Evolutionary conservation across 371 early-diverging fungal species (phyloP), one percentile per base, ranked within the genome.

Genomic region (Apophysomyces sp.): DNA sequence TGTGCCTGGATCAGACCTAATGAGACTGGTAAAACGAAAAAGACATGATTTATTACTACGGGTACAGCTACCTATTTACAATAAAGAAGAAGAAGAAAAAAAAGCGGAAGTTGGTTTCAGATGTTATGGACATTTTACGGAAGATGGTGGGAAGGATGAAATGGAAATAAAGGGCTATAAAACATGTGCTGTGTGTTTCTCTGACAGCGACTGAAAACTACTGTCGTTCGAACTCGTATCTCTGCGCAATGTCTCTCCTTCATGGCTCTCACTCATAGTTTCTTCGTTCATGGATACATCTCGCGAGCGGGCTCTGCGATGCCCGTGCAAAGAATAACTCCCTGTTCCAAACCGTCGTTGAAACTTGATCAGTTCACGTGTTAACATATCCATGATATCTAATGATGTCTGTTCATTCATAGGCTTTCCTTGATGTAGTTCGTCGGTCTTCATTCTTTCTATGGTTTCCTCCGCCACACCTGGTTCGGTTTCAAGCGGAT

Each of bases 311-410:
- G 49, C 21, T 9, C 49, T 21, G 21, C 49, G 49, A 41, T 41
- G 41, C 18, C 41, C 41, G 11, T 41, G 41, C 18, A 9, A 9
- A 3, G 49, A 44, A 11, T 44, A 44, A 44, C 59, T 65, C 52
- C 75, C 67, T 39, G 70, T 62, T 37, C 78, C 78, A 69, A 80
- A 78, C 57, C 59, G 64, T 30, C 70, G 69, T 63, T 82, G 77
- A 36, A 82, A 82, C 6, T 57, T 65, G 26, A 82, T 68, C 41
- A 82, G 41, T 49, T 79, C 68, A 30, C 66, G 62, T 7, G 79
- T 69, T 13, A 82, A 55, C 27, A 67, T 61, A 58, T 77, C 72
- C 72, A 82, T 82, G 34, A 79, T 66, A 55, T 80, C 83, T 39
- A 78, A 57, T 0, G 81, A 74, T 0, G 79, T 72, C 34, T 54